Conservation (phyloP, 129 eudicot genomes). For the Centella asiatica region DNA sequence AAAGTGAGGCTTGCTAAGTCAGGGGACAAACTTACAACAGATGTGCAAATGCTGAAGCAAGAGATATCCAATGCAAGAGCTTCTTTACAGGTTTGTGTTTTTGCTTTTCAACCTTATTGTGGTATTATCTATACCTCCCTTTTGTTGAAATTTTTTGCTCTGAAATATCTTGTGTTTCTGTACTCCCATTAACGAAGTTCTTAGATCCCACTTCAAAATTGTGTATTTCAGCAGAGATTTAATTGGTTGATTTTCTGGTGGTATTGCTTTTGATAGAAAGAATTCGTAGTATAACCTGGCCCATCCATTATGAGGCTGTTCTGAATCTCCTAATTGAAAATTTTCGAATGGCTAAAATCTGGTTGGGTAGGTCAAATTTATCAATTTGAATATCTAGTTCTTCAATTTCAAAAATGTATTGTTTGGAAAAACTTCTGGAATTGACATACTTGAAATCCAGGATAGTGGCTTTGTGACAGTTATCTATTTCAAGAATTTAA, state of each 20-base stretch:
- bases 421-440: neutral
- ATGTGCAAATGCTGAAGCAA: slow-evolving; percentile 57
- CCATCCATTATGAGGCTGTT: neutral
- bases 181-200: neutral
- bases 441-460: neutral
- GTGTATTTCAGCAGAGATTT: neutral
- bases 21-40: slow-evolving; percentile 47
- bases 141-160: too few species aligned
- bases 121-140: neutral
- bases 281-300: neutral
- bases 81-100: slow-evolving; percentile 60
- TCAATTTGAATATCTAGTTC: neutral
- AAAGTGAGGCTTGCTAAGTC: slow-evolving; percentile 43
- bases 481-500: neutral
- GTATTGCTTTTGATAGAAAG: neutral
- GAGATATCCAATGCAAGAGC: slow-evolving; percentile 57
- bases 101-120: neutral
- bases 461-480: neutral
- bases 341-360: neutral
- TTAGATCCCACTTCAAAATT: neutral
- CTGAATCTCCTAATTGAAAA: neutral
- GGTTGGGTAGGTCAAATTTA: neutral
- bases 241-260: neutral
- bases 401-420: neutral
- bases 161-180: neutral